Base-by-base conservation (phyloP, 331 rosid species). In the Prunus yedoensis region DNA sequence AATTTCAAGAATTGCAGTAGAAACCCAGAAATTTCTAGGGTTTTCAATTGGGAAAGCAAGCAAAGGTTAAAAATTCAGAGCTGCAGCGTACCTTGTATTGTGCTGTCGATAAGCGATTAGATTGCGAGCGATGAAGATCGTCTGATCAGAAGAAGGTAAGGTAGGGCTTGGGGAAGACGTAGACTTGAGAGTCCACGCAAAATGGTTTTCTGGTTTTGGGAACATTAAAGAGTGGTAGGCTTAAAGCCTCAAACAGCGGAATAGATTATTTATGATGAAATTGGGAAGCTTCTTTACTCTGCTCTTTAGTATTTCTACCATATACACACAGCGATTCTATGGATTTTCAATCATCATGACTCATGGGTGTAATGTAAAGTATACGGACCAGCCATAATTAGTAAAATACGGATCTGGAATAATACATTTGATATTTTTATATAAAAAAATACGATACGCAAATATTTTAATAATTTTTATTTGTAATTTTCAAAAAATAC, bases 21-120 rank as follows among this genome's bases (percentile, higher is more conserved):
- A 66, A 38, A 28, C 66, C 54, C 73, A 52, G 52, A 75, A 53
- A 16, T 16, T 41, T 65, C 70, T 23, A 66, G 79, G 56, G 73
- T 15, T 54, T 53, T 56, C 15, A 43, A 25, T 21, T 64, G 70
- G 23, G 20, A 16, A 64, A 15, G 28, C 72, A 65, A 63, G 79
- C 3, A 6, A 63, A 32, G 23, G 25, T 73, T 25, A 12, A 67
- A 14, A 51, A 52, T 52, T 63, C 10, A 21, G 35, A 53, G 54
- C 32, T 16, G 45, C 53, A 49, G 16, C 30, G 2, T 66, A 66
- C 79, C 73, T 66, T 43, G 50, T 27, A 12, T 12, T 46, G 69
- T 17, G 51, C 3, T 23, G 69, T 16, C 59, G 74, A 64, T 23
- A 47, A 53, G 46, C 62, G 23, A 76, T 53, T 47, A 50, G 63